A percentile compares a stretch with the other conserved stretches of the same genome.
Evolutionary conservation across 2,329 filamentous ascomycete species (phyloP).

Genomic region (Blumeria hordei): DNA sequence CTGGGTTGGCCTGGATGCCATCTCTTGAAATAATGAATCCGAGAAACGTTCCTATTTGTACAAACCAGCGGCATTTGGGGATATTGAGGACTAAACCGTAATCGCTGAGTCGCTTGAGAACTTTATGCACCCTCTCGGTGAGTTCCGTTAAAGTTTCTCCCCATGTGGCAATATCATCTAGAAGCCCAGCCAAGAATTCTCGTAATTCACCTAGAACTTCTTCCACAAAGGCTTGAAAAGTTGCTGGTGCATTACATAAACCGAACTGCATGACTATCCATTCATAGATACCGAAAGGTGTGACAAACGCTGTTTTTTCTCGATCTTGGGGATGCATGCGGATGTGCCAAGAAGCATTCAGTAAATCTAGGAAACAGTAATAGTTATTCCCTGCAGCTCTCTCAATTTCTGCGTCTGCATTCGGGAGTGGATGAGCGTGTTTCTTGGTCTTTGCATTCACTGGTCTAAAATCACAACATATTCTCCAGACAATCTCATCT

Average conservation of each 20-base stretch:
- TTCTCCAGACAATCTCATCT: not conserved
- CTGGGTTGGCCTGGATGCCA: not conserved
- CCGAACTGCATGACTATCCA: slow-evolving; percentile 2
- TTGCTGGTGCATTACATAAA: slow-evolving; percentile 1
- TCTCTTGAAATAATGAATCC: not conserved
- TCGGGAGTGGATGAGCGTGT: not conserved
- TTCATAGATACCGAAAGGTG: not conserved
- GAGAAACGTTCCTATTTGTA: not conserved
- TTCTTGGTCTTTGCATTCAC: not conserved
- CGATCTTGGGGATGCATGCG: not conserved
- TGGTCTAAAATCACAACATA: not conserved
- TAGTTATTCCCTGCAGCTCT: not conserved
- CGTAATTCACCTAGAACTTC: not conserved
- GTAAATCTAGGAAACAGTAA: not conserved
- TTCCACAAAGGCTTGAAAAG: slow-evolving; percentile 1
- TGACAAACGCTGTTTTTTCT: not conserved
- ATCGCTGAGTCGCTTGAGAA: not conserved
- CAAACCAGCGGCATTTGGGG: not conserved
- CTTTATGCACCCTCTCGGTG: too few species aligned
- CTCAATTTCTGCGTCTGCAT: not conserved
- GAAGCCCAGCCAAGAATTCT: not conserved
- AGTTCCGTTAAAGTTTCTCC: not conserved
- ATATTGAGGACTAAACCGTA: not conserved
- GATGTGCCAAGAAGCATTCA: not conserved
- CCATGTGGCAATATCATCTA: not conserved